Evolutionary conservation across 768 basidiomycete genomes (phyloP), one percentile per base, ranked within the genome.

Genomic region (Phylloporus sp.): DNA sequence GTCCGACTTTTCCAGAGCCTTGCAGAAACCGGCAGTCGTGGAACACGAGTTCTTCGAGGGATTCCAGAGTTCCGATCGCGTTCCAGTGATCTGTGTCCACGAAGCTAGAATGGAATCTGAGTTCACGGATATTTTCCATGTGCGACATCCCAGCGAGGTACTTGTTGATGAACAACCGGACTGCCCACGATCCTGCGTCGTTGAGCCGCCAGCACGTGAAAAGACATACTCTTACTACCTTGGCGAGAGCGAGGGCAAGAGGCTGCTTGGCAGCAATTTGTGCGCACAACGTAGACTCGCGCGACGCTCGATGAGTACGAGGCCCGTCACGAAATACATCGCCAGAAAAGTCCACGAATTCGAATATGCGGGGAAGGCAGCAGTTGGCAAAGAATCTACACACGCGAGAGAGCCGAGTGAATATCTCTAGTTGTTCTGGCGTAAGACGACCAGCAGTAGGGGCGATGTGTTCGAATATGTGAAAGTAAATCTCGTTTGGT

Each of bases 401-500:
- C 28, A 72, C 71, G 24, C 59, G 59, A 6, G 71, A 69, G 20
- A 76, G 63, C 11, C 50, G 57, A 26, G 49, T 48, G 23, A 61
- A 50, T 10, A 23, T 49, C 6, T 3, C 2, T 11, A 46, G 18
- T 23, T 50, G 8, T n/a, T 68, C 55, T 3, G 41, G 40, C 8
- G 40, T 37, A 10, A 33, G 50, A 46, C 28, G 46, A 1, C 54
- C 42, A 15, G 54, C 44, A 0, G 55, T 41, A 18, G 63, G 60
- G 27, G 50, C 51, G 6, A 76, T 36, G 23, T 59, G 57, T 17
- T 61, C 62, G 38, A 74, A 66, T 17, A 77, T 73, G 41, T 65
- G 54, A 5, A 69, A 48, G 42, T 75, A 76, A 17, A 77, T 61
- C 50, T 78, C 76, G 48, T 66, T 69, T 3, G 75, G 75, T 44